phyloP scores from a whole-genome alignment of 2,329 filamentous ascomycete species.

The Fusarium redolens region DNA sequence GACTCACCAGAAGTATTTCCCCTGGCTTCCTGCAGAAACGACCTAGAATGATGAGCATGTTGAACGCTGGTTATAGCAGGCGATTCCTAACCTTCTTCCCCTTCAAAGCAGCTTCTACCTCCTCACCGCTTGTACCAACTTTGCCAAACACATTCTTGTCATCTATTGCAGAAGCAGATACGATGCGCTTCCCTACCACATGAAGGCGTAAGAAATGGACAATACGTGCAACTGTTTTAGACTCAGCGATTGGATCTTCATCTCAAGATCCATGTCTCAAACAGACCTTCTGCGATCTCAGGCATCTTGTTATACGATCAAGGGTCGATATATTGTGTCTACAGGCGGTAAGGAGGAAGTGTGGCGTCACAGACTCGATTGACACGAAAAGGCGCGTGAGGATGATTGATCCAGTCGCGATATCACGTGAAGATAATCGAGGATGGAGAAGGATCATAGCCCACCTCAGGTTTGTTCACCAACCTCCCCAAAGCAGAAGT shows the following conservation, averaged over 20 bases:
- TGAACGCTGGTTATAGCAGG: background rate
- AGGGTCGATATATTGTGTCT: background rate
- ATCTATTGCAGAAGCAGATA: constrained; percentile 76
- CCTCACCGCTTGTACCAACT: constrained; percentile 80
- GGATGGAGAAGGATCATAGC: too few species aligned
- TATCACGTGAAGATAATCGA: constrained; percentile 37
- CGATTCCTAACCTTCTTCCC: constrained; percentile 70
- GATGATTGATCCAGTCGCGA: constrained; percentile 20
- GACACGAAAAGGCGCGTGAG: constrained; percentile 18
- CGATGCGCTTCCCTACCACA: constrained; percentile 85
- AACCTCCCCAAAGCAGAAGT: background rate
- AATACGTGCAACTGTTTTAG: constrained; percentile 76
- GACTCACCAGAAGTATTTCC: constrained; percentile 91
- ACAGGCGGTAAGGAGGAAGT: background rate
- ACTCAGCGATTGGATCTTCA: constrained; percentile 1
- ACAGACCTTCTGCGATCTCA: constrained; percentile 70
- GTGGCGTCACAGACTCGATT: constrained; percentile 18
- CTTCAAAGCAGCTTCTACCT: constrained; percentile 78
- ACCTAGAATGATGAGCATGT: constrained; percentile 53
- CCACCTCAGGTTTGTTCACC: background rate
- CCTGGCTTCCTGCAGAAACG: constrained; percentile 80
- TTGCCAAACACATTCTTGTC: constrained; percentile 92
- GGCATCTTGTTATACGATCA: constrained; percentile 59
- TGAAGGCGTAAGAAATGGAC: constrained; percentile 86
- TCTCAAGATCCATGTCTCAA: background rate